Percentiles rank a stretch among this genome's conserved stretches.
Conservation (phyloP, 2,329 filamentous ascomycete species). For the Tolypocladium ovalisporum region DNA sequence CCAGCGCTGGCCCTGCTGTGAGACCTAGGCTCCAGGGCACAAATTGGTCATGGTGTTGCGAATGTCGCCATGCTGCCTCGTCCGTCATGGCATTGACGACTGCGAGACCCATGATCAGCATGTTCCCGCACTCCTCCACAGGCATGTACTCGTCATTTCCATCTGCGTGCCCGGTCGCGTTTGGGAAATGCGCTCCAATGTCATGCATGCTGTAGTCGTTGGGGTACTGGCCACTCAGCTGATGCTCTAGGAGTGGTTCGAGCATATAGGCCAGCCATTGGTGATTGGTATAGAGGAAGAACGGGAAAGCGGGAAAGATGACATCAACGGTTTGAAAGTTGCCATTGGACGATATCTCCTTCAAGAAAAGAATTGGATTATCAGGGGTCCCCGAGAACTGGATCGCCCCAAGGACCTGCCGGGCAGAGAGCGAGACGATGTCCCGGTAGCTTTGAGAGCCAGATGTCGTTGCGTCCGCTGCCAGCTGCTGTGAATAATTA, state of each 20-base stretch:
- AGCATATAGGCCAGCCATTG: constrained; percentile 44
- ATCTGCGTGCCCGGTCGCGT: constrained; percentile 62
- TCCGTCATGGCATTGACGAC: constrained; percentile 65
- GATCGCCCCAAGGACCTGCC: constrained; percentile 71
- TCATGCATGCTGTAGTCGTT: constrained; percentile 69
- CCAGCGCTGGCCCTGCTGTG: neutral
- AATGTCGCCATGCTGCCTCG: constrained; percentile 21
- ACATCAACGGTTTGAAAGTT: constrained; percentile 81
- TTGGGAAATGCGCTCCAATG: constrained; percentile 61
- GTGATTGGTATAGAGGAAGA: constrained; percentile 71
- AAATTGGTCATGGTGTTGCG: neutral
- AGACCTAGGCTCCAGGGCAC: neutral
- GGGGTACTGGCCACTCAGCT: constrained; percentile 54
- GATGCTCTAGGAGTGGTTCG: constrained; percentile 54
- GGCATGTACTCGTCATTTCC: constrained; percentile 66
- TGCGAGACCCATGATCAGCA: constrained; percentile 70
- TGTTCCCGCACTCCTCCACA: constrained; percentile 63
- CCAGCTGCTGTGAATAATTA: constrained; percentile 65
- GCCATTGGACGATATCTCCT: constrained; percentile 79
- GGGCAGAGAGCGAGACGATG: constrained; percentile 65
- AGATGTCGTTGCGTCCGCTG: constrained; percentile 59
- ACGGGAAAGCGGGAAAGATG: constrained; percentile 71
- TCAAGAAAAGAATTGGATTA: constrained; percentile 66
- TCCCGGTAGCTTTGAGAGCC: constrained; percentile 67
- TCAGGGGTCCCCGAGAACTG: constrained; percentile 59